Evolutionary conservation across 257 asterid genomes (phyloP).

Genomic region (Mentha longifolia): DNA sequence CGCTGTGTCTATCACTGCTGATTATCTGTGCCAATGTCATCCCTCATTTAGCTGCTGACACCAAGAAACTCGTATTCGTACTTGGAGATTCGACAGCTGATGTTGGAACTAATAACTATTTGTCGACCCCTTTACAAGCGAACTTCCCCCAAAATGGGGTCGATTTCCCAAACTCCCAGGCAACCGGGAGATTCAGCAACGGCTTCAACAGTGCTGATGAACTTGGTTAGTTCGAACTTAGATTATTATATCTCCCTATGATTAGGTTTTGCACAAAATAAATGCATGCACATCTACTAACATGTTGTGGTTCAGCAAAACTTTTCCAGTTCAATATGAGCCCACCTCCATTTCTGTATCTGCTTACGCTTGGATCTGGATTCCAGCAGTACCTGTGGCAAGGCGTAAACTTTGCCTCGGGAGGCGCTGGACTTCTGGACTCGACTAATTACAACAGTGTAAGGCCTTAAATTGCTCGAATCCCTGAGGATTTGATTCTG

Average conservation of each 20-base stretch:
- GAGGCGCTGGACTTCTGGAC: conserved; percentile 58
- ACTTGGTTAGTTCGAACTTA: conserved; percentile 36
- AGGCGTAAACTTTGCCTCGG: conserved; percentile 72
- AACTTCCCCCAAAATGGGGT: conserved; percentile 51
- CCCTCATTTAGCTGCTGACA: conserved; percentile 9
- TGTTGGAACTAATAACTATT: conserved; percentile 54
- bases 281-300: conserved; percentile 13
- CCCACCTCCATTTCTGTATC: conserved; percentile 52
- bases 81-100: conserved; percentile 66
- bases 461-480: background rate
- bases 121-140: conserved; percentile 42
- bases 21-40: conserved; percentile 1
- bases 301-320: conserved; percentile 35
- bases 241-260: background rate
- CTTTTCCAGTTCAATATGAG: conserved; percentile 45
- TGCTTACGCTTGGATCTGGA: conserved; percentile 31
- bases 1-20: conserved; percentile 23
- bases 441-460: conserved; percentile 43
- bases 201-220: conserved; percentile 58
- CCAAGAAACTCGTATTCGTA: conserved; percentile 39
- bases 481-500: background rate
- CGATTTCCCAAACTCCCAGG: conserved; percentile 45
- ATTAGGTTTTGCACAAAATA: background rate
- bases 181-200: conserved; percentile 70
- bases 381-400: conserved; percentile 32